Percentiles rank a stretch among this genome's conserved stretches.
phyloP scores from a whole-genome alignment of 352 stramenopile species.

The Pythium phragmiticola region DNA sequence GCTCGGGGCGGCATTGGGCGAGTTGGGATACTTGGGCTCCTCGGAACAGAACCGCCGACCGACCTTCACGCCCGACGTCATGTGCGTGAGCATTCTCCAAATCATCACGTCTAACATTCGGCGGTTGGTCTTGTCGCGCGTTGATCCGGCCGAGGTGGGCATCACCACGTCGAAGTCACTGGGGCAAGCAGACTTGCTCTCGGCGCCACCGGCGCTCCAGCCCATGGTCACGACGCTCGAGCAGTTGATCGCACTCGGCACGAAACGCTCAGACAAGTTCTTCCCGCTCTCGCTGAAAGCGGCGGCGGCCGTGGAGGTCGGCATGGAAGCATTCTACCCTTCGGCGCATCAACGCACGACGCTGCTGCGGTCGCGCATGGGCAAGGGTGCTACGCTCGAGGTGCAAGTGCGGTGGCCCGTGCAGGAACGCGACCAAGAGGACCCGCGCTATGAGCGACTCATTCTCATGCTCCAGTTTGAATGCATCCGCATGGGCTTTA shows the following conservation, averaged over 20 bases:
- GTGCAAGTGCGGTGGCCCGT: slow-evolving; percentile 87
- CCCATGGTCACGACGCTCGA: slow-evolving; percentile 66
- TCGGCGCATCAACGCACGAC: slow-evolving; percentile 81
- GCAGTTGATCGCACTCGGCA: slow-evolving; percentile 75
- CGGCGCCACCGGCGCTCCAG: slow-evolving; percentile 59
- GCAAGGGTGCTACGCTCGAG: slow-evolving; percentile 77
- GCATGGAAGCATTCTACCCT: slow-evolving; percentile 86
- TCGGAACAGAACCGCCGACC: slow-evolving; percentile 19
- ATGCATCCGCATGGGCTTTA: slow-evolving; percentile 72
- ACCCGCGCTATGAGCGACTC: slow-evolving; percentile 82
- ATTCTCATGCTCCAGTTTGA: slow-evolving; percentile 87
- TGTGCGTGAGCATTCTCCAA: slow-evolving; percentile 63
- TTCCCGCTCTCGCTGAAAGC: slow-evolving; percentile 84
- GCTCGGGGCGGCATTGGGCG: slow-evolving; percentile 13
- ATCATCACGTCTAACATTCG: slow-evolving; percentile 77
- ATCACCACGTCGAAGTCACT: slow-evolving; percentile 41
- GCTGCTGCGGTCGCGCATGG: slow-evolving; percentile 81
- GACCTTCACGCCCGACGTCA: slow-evolving; percentile 54
- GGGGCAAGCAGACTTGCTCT: slow-evolving; percentile 48
- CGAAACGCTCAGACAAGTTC: slow-evolving; percentile 77
- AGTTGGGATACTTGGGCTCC: slow-evolving; percentile 21
- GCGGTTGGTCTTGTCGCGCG: slow-evolving; percentile 71
- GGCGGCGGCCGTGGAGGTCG: slow-evolving; percentile 78
- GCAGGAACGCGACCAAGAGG: slow-evolving; percentile 84
- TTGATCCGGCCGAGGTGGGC: slow-evolving; percentile 75